These are phyloP conservation scores for Solanum hybrid DNA, from an alignment of 305 asterid genomes.

Conservation along the genomic window DNA sequence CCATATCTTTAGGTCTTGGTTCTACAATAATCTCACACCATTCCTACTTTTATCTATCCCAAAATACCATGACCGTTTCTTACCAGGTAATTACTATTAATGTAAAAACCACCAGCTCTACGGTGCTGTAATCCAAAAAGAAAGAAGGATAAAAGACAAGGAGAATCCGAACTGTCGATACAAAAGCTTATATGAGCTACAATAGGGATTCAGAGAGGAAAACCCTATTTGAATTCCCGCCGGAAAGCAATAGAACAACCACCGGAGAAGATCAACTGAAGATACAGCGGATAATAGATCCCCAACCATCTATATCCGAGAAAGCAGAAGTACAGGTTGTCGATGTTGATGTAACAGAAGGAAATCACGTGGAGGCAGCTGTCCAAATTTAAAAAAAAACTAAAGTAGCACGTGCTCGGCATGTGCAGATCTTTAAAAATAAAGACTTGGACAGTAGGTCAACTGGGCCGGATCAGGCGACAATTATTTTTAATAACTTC, in stretches of 20 bases:
- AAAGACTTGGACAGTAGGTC: no score
- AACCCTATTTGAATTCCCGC: background rate
- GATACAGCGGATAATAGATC: no score
- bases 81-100: background rate
- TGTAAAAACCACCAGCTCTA: background rate
- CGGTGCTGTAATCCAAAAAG: background rate
- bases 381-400: no score
- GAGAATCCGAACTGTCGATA: background rate
- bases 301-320: no score
- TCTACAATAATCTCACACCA: background rate
- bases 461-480: no score
- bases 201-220: background rate
- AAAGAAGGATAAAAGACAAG: background rate
- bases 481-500: no score
- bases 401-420: no score
- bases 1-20: background rate
- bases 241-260: background rate
- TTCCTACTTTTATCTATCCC: background rate
- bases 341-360: no score
- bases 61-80: background rate
- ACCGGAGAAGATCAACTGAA: no score
- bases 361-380: no score
- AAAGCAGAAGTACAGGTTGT: no score
- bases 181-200: background rate
- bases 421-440: no score